Percentiles rank a stretch among this genome's conserved stretches.
phyloP scores from a whole-genome alignment of 768 basidiomycete species.

The Mycena sanguinolenta region DNA sequence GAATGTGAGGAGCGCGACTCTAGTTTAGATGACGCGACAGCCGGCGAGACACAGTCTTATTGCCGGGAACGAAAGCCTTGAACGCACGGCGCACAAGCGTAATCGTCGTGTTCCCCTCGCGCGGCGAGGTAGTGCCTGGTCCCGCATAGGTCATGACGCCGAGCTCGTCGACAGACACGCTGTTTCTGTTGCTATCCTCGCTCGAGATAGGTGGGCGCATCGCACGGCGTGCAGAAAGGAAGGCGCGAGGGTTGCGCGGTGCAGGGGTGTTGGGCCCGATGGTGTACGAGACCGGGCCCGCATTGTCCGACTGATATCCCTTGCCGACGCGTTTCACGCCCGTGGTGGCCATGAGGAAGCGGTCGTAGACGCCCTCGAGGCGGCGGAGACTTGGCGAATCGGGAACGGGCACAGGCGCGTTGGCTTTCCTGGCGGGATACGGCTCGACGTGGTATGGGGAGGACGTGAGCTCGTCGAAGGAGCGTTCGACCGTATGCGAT shows the following conservation, averaged over 20 bases:
- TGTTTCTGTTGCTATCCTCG: conserved; percentile 56
- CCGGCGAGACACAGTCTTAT: conserved; percentile 67
- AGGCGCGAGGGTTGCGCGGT: conserved; percentile 57
- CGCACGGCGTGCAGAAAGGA: conserved; percentile 62
- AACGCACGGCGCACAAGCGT: conserved; percentile 78
- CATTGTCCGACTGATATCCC: conserved; percentile 83
- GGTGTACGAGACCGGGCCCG: conserved; percentile 57
- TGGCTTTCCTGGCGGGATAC: conserved; percentile 65
- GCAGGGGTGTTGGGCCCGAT: conserved; percentile 42
- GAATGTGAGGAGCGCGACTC: neutral
- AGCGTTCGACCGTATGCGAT: conserved; percentile 47
- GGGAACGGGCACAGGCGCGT: conserved; percentile 50
- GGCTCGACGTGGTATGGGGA: conserved; percentile 77
- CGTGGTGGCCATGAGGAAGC: conserved; percentile 85
- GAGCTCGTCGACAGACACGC: conserved; percentile 74
- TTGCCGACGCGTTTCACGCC: conserved; percentile 85
- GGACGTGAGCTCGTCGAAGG: conserved; percentile 68
- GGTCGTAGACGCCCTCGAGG: conserved; percentile 83
- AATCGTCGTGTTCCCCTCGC: conserved; percentile 64
- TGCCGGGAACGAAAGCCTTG: conserved; percentile 81
- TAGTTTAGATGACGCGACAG: conserved; percentile 55
- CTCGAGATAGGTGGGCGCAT: conserved; percentile 85
- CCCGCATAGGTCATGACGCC: conserved; percentile 63
- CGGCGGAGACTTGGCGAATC: conserved; percentile 72
- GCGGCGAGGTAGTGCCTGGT: conserved; percentile 38